Evolutionary conservation across 257 asterid species (phyloP), one percentile per base, ranked within the genome.

Genomic region (Penstemon davidsonii): DNA sequence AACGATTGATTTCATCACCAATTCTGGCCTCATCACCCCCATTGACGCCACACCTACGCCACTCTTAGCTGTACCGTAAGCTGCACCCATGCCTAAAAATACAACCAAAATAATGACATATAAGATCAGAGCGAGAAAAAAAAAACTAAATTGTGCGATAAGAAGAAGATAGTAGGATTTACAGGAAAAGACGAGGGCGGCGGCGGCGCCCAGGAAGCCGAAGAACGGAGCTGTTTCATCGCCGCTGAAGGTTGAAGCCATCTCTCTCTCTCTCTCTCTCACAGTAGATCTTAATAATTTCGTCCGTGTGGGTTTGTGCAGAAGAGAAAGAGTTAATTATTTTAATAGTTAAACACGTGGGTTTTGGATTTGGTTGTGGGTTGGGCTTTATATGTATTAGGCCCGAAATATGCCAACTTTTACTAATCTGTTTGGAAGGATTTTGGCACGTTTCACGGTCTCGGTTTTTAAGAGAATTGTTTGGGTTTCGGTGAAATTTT

Each of bases 21-120:
- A 84, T 84, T 88, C 96, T 50, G 92, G 96, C 62, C 96, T 76
- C 96, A 88, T 88, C 76, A 86, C 96, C 68, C 96, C 96, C 96
- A 88, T 88, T 55, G 96, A 88, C 5, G 93, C 96, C 77, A 88
- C 96, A 44, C 96, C 93, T 2, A 88, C 96, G 7, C 96, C 96
- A 74, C 96, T 88, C 86, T 88, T 88, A 3, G 96, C 95, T 18
- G 95, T 88, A 53, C 95, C 96, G 25, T 86, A 88, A 15, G 96
- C 96, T 38, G 95, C 95, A 42, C 96, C 96, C 96, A 88, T 88
- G 69, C 96, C 96, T 88, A 53, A 40, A 59, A 57, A 40, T 19
- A 49, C 38, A 43, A 50, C 6, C 18, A 55, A 60, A 41, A 33
- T 53, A 19, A 46, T 52, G 3, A 6, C 39, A 60, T n/a, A 2